Percentiles rank a stretch among this genome's conserved stretches.
Conservation (phyloP, 495 filamentous ascomycete species). For the Letharia lupina region DNA sequence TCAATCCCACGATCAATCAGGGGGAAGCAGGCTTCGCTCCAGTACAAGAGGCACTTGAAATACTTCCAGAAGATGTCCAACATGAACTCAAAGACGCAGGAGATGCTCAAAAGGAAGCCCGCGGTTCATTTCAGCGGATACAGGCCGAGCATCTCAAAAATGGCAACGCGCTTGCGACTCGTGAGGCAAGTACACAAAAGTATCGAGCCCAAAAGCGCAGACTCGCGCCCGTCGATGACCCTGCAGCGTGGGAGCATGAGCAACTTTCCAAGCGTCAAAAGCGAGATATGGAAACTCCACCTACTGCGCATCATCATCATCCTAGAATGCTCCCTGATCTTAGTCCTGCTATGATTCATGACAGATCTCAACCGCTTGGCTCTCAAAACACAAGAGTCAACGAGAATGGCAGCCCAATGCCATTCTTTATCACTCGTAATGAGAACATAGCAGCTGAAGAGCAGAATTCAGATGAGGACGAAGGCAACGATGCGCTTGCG, state of each 20-base stretch:
- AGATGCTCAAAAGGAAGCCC: background rate
- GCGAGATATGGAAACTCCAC: conserved; percentile 2
- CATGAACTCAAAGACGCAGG: background rate
- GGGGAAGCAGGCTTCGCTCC: background rate
- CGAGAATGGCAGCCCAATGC: conserved; percentile 30
- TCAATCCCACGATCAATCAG: background rate
- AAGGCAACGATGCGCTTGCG: background rate
- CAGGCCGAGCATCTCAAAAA: background rate
- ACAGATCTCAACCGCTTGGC: conserved; percentile 11
- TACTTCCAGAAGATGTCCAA: background rate
- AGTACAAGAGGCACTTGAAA: background rate
- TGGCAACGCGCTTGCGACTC: background rate
- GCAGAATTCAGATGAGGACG: background rate
- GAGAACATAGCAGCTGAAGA: background rate
- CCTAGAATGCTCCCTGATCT: background rate
- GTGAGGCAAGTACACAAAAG: background rate
- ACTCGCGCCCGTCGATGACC: background rate
- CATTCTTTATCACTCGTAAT: conserved; percentile 1
- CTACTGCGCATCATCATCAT: conserved; percentile 1
- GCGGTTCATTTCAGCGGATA: background rate
- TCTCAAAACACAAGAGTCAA: conserved; percentile 30
- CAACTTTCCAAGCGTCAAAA: conserved; percentile 9
- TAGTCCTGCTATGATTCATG: background rate
- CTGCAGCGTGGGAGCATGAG: background rate
- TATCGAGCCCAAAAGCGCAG: background rate